phyloP scores from a whole-genome alignment of 1,139 yeast genomes.

The Taphrina confusa region DNA sequence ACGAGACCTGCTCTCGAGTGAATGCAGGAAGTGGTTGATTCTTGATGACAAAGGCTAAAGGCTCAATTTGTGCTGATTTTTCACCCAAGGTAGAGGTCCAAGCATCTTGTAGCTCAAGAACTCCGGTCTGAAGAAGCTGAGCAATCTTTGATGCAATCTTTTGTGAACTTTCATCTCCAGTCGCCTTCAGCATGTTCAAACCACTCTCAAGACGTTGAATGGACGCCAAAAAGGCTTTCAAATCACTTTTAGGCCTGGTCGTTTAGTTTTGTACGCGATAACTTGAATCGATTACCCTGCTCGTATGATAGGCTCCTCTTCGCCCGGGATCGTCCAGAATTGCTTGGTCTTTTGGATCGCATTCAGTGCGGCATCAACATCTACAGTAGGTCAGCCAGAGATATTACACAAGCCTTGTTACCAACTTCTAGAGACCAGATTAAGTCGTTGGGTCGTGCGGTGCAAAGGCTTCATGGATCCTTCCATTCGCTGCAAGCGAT shows the following conservation, averaged over 20 bases:
- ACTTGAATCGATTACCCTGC: constrained; percentile 20
- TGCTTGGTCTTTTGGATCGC: constrained; percentile 36
- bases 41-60: constrained; percentile 34
- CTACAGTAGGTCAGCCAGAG: constrained; percentile 9
- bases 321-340: constrained; percentile 35
- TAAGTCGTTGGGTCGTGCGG: constrained; percentile 27
- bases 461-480: constrained; percentile 34
- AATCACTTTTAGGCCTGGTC: background rate
- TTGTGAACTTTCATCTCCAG: constrained; percentile 35
- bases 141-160: constrained; percentile 30
- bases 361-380: constrained; percentile 34
- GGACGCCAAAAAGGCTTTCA: constrained; percentile 26
- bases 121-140: constrained; percentile 28
- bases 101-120: constrained; percentile 21
- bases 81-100: constrained; percentile 14
- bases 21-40: constrained; percentile 25
- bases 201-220: constrained; percentile 27
- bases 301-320: constrained; percentile 34
- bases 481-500: constrained; percentile 32
- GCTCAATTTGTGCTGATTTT: constrained; percentile 32
- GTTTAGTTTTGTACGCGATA: background rate
- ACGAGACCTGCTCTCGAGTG: constrained; percentile 13
- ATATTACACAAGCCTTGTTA: no score
- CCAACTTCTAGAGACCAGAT: constrained; percentile 21
- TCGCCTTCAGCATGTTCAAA: constrained; percentile 17